Percentiles rank a stretch among this genome's conserved stretches.
Conservation (phyloP, 805 yeast species). For the Ogataea ramenticola region DNA sequence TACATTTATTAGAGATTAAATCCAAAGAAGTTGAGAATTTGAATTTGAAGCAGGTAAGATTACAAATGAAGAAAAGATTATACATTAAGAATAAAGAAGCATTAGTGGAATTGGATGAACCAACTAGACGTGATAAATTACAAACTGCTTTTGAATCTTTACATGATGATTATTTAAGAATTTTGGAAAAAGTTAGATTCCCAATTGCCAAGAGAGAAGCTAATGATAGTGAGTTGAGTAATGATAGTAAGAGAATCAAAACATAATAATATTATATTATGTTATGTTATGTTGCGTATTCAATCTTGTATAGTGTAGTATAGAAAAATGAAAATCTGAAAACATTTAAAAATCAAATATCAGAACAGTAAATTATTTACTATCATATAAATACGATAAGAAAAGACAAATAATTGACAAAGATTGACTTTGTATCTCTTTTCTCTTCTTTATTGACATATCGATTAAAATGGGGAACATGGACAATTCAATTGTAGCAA, state of each 20-base stretch:
- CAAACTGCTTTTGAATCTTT: slow-evolving; percentile 68
- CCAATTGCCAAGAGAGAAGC: slow-evolving; percentile 7
- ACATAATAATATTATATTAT: neutral
- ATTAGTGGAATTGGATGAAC: slow-evolving; percentile 54
- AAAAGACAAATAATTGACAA: too few species aligned
- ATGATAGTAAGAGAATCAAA: neutral
- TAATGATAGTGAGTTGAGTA: neutral
- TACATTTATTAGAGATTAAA: slow-evolving; percentile 29
- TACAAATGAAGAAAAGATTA: slow-evolving; percentile 67
- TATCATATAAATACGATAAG: too few species aligned
- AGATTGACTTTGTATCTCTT: too few species aligned
- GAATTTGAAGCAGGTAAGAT: slow-evolving; percentile 34
- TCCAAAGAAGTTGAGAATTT: slow-evolving; percentile 13
- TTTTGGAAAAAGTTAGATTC: slow-evolving; percentile 29
- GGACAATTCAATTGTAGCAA: neutral
- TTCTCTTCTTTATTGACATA: too few species aligned
- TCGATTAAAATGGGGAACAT: too few species aligned
- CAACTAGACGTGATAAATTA: slow-evolving; percentile 60
- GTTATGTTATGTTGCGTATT: too few species aligned
- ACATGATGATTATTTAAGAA: slow-evolving; percentile 63
- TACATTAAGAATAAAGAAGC: slow-evolving; percentile 78
- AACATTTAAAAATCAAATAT: too few species aligned
- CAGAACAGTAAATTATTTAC: too few species aligned
- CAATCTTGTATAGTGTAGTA: too few species aligned
- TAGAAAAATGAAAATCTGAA: too few species aligned